phyloP scores from a whole-genome alignment of 768 basidiomycete genomes.

The Gymnopilus junonius region DNA sequence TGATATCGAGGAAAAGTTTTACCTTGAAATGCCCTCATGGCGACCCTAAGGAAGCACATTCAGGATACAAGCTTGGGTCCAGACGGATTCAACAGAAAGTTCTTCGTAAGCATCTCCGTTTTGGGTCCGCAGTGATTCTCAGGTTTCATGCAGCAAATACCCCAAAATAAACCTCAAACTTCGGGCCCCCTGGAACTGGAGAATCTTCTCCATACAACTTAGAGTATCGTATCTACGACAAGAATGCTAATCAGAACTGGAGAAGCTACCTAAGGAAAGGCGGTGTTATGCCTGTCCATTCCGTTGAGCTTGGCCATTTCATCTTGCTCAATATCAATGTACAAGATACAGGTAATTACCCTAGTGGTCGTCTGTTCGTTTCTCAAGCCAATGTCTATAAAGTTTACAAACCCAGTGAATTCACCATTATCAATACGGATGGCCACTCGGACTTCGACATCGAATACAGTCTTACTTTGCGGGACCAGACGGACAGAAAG shows the following conservation, averaged over 20 bases:
- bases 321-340: slow-evolving; percentile 88
- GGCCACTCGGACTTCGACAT: slow-evolving; percentile 87
- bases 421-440: slow-evolving; percentile 96
- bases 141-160: slow-evolving; percentile 57
- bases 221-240: slow-evolving; percentile 97
- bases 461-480: slow-evolving; percentile 72
- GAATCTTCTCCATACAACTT: slow-evolving; percentile 95
- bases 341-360: slow-evolving; percentile 78
- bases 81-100: slow-evolving; percentile 64
- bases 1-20: slow-evolving; percentile 69
- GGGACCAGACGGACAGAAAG: slow-evolving; percentile 76
- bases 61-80: slow-evolving; percentile 91
- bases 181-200: slow-evolving; percentile 95
- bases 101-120: slow-evolving; percentile 63
- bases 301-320: slow-evolving; percentile 89
- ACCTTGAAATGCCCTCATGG: slow-evolving; percentile 86
- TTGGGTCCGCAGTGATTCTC: slow-evolving; percentile 31
- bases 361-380: neutral
- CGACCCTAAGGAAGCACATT: slow-evolving; percentile 87
- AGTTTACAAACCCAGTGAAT: slow-evolving; percentile 95
- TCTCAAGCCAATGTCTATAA: neutral
- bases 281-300: slow-evolving; percentile 95
- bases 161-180: slow-evolving; percentile 87
- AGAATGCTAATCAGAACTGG: slow-evolving; percentile 93
- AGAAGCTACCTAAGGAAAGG: slow-evolving; percentile 91